Evolutionary conservation across 257 asterid species (phyloP), one percentile per base, ranked within the genome.

Genomic region (Ligustrum vulgare): DNA sequence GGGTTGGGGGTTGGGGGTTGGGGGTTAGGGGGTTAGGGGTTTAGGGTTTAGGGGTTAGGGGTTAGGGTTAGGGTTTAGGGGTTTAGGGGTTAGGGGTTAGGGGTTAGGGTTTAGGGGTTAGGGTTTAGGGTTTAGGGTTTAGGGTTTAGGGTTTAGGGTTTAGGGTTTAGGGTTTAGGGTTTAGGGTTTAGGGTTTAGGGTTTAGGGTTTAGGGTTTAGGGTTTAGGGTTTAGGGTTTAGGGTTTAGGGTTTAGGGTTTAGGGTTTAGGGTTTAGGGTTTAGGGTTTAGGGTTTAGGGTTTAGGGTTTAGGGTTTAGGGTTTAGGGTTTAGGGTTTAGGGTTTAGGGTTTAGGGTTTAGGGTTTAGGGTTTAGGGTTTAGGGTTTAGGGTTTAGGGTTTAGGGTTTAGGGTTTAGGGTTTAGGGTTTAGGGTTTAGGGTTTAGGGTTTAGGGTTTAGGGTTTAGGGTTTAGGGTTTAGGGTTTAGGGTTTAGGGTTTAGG

Each of bases 221-320:
- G 73, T 71, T 75, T 64, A 67, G 72, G 80, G 80, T 70, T 77
- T 60, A 70, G 76, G 84, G 84, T 71, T 80, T 71, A 63, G 78
- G 84, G 84, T 71, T 80, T 80, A 64, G 78, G 84, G 80, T 71
- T 80, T 75, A 49, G 74, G 84, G 80, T 71, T 80, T 64, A 65
- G 78, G 80, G 80, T 75, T 80, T 73, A 71, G 80, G 84, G 80
- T 75, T 75, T 71, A 75, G 80, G 84, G 76, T 68, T 79, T 73
- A 45, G 69, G 82, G 82, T 35, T 79, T 79, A 18, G 66, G 82
- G 82, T 67, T 78, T 78, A 75, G 82, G 78, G 76, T 78, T 72
- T 67, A 75, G 82, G 77, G 76, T 78, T 66, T 67, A 71, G 78
- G 78, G 76, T 72, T 66, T 51, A 71, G 78, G 78, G 67, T 72